Base-by-base conservation (phyloP, 2,329 filamentous ascomycete genomes). In the Phaeosphaeriaceae sp. region DNA sequence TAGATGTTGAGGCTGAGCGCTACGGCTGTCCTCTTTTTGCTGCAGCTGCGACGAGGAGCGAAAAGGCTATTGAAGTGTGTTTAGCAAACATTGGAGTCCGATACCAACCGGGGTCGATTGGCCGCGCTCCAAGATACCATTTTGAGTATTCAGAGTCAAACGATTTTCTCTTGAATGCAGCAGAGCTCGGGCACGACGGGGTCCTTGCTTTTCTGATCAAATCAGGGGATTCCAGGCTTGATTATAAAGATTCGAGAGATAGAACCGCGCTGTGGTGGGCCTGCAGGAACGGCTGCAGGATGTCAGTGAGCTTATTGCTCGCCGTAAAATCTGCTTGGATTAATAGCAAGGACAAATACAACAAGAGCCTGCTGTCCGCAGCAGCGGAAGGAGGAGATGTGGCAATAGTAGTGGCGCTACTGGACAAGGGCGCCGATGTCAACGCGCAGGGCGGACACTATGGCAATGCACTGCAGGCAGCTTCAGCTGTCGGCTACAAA, bases 1-100 rank as follows among this genome's bases (percentile, higher is more conserved):
- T 75, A 48, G 60, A 71, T 0, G 17, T 71, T 20, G 62, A 71
- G 46, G 10, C 48, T 21, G 73, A 76, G 48, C 68, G 70, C 7
- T 81, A 79, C 57, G 62, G 66, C 0, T 66, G 67, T 25, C 73
- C 78, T 24, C 19, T 81, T 1, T 74, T 80, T 33, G 77, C 78
- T 1, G 76, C 79, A 2, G 42, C 77, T 24, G 74, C 72, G 47
- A 71, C 65, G 7, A 63, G 66, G 0, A 70, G 72, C 49, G n/a
- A 70, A 51, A 63, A 74, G 44, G 67, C 76, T 1, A 51, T 70
- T 3, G 52, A 61, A 22, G 41, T 27, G 20, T 60, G 57, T 56
- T 46, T 76, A 41, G 27, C 59, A 47, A 61, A 62, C 47, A 46
- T 66, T n/a, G n/a, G n/a, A n/a, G n/a, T n/a, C n/a, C n/a, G n/a